phyloP scores from a whole-genome alignment of 495 filamentous ascomycete species.

The Xylaria longipes region DNA sequence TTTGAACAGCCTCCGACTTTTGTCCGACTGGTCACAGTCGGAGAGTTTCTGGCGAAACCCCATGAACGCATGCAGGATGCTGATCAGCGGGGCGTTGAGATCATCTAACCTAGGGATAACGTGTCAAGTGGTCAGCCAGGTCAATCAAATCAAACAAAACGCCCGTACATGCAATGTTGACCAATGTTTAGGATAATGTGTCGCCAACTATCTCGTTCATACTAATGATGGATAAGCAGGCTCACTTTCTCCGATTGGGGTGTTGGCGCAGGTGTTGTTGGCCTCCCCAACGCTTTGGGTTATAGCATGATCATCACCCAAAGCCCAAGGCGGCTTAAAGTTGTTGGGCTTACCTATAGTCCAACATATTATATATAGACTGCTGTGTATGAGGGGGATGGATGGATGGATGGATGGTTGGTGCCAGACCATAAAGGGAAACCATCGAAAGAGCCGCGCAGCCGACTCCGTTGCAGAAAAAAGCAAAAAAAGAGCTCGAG shows the following conservation, averaged over 20 bases:
- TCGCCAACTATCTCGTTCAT: not conserved
- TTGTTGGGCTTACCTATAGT: slow-evolving; percentile 9
- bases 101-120: not conserved
- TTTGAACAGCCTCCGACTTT: not conserved
- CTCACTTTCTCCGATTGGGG: not conserved
- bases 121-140: not conserved
- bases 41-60: not conserved
- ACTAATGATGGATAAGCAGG: not conserved
- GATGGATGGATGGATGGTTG: too few relatives aligned
- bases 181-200: too few relatives aligned
- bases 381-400: not conserved
- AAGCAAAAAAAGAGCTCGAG: not conserved
- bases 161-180: too few relatives aligned
- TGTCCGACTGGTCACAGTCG: not conserved
- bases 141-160: not conserved
- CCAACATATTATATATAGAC: not conserved
- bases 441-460: not conserved
- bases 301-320: not conserved
- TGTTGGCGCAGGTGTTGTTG: not conserved
- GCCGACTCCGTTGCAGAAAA: not conserved
- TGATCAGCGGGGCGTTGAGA: not conserved
- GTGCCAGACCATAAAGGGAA: not conserved
- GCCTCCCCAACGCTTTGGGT: not conserved
- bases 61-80: not conserved
- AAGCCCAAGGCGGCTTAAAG: not conserved